Base-by-base conservation (phyloP, 2,329 filamentous ascomycete species). In the Talaromyces albobiverticillius region DNA sequence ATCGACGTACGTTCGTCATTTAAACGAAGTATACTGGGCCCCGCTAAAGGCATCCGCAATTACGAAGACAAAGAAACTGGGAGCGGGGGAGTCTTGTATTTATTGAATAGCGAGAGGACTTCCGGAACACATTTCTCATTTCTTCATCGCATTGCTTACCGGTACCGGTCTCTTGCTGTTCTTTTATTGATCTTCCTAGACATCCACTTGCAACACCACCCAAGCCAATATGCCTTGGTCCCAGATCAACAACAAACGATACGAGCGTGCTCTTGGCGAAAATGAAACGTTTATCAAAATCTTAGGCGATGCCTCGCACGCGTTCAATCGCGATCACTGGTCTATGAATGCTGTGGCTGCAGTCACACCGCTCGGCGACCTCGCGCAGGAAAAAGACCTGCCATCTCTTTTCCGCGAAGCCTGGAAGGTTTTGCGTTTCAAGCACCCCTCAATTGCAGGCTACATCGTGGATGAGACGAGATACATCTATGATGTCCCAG, bases 281-380 rank as follows among this genome's bases (percentile, higher is more conserved):
- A 58, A 58, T 40, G 66, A 69, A 59, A 59, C 53, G 4, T 70
- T 65, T 31, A 65, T 67, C 51, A 68, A 67, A 48, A 54, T 68
- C 3, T 23, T 67, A n/a, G 66, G 60, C n/a, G 66, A 68, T 38
- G 46, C 56, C 22, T 62, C 60, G 32, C 56, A 57, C 23, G 51
- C 59, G 4, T 50, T 68, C 9, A 61, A 64, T 25, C 65, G 66
- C 41, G 67, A 71, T 53, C 62, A 69, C 51, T 70, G 69, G 67
- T 57, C 67, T 14, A 57, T 70, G 46, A 64, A 64, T 23, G 59
- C 60, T 3, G 58, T 60, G 1, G 58, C 59, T 40, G 51, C 54
- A 40, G 51, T 68, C 52, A 48, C 45, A 16, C 54, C 58, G 10
- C 48, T 26, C 2, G 51, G 46, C 22, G 18, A 23, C 3, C 16